Evolutionary conservation across 108 stramenopile genomes (phyloP).

Genomic region (Discostella stelligeroides): DNA sequence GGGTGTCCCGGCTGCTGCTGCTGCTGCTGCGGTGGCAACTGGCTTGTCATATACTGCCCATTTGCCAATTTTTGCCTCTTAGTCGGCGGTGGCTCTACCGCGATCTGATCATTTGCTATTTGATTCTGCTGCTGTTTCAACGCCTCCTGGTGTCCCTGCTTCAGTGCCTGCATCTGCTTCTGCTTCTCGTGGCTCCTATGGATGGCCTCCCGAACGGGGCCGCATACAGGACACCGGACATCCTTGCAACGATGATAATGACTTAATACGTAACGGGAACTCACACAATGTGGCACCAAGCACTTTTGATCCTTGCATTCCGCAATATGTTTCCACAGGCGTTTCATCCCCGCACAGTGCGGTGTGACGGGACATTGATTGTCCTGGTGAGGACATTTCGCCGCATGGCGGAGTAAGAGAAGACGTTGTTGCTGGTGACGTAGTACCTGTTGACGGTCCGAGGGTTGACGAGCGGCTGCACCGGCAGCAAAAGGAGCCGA

Average conservation of each 20-base stretch:
- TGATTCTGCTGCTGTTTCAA: conserved; percentile 69
- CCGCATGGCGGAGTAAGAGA: conserved; percentile 95
- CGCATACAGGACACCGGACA: conserved; percentile 97
- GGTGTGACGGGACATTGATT: conserved; percentile 94
- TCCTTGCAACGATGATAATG: conserved; percentile 99
- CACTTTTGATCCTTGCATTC: conserved; percentile 98
- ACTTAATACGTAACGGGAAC: conserved; percentile 96
- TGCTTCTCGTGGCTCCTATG: conserved; percentile 94
- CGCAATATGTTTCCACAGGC: conserved; percentile 98
- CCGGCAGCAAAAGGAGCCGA: conserved; percentile 32
- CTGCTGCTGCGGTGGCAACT: conserved; percentile 26
- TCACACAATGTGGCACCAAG: conserved; percentile 96
- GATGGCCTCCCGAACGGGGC: conserved; percentile 97
- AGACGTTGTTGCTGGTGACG: conserved; percentile 99
- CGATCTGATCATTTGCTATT: conserved; percentile 19
- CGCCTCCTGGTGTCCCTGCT: conserved; percentile 80
- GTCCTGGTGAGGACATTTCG: conserved; percentile 97
- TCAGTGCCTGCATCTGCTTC: conserved; percentile 90
- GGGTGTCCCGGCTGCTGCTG: conserved; percentile 10
- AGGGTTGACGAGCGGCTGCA: conserved; percentile 49
- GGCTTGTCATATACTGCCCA: conserved; percentile 28
- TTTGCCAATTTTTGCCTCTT: conserved; percentile 41
- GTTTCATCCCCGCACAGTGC: conserved; percentile 98
- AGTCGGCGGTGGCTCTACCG: conserved; percentile 30
- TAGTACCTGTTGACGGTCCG: conserved; percentile 93